Percentiles rank a stretch among this genome's conserved stretches.
Evolutionary conservation across 495 filamentous ascomycete species (phyloP).

Genomic region (Annulohypoxylon nitens): DNA sequence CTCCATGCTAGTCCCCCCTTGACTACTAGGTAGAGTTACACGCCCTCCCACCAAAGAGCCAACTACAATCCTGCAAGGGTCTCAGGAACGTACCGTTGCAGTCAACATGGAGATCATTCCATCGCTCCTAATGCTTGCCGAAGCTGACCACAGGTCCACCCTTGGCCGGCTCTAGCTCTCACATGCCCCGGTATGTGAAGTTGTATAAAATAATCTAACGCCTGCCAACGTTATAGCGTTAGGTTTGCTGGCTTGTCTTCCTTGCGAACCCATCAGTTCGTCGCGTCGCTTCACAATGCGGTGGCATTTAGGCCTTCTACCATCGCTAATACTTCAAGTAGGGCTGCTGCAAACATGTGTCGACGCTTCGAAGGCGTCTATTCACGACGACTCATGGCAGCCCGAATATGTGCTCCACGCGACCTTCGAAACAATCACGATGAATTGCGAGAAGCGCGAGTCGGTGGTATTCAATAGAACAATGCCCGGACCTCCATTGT

Average conservation of each 20-base stretch:
- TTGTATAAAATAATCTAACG: conserved; percentile 42
- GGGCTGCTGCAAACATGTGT: conserved; percentile 41
- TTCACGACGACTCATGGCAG: conserved; percentile 46
- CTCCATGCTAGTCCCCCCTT: conserved; percentile 36
- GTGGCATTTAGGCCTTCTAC: conserved; percentile 43
- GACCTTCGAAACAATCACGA: conserved; percentile 53
- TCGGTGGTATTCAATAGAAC: conserved; percentile 68
- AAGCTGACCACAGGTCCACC: conserved; percentile 20
- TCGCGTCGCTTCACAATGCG: conserved; percentile 41
- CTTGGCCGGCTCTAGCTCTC: conserved; percentile 20
- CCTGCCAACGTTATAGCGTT: conserved; percentile 26
- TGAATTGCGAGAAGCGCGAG: conserved; percentile 60
- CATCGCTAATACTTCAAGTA: conserved; percentile 37
- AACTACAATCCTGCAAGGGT: conserved; percentile 28
- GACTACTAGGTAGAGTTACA: conserved; percentile 30
- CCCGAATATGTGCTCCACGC: conserved; percentile 66
- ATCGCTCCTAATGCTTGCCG: conserved; percentile 24
- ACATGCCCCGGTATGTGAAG: conserved; percentile 31
- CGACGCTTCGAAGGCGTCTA: conserved; percentile 35
- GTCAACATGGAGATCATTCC: conserved; percentile 40
- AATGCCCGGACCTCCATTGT: conserved; percentile 64
- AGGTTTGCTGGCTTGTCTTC: conserved; percentile 34
- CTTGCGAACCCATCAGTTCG: conserved; percentile 26
- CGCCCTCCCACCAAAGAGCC: conserved; percentile 27
- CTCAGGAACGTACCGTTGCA: conserved; percentile 33